Evolutionary conservation across 106 monocot species (phyloP), one percentile per base, ranked within the genome.

Genomic region (Allium fistulosum): DNA sequence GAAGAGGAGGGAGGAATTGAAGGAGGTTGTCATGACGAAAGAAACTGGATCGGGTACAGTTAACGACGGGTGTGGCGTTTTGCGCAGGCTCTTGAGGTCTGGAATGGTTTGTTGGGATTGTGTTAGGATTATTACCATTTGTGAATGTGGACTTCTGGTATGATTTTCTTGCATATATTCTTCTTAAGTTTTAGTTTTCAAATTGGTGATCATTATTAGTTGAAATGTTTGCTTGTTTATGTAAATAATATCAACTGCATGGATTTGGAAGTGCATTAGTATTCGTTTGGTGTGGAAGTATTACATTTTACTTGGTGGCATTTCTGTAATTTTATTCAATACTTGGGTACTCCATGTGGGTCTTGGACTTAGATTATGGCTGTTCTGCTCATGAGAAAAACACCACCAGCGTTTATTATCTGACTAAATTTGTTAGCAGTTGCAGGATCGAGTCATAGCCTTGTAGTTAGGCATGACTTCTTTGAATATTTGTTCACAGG

Each of bases 91-190:
- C 26, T 61, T 99, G 46, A 69, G 73, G 62, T 84, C 93, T 1
- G 70, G 69, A 62, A 48, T 85, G 13, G 99, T 87, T 17, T 90
- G 90, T 62, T 99, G 99, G 99, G 84, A 69, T 55, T 74, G 56
- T 51, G 71, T 99, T 17, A 77, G 71, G 13, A 60, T 76, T 17
- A 59, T 99, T 11, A 78, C 66, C 75, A 71, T 99, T 14, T 81
- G 79, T 64, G 85, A 83, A 11, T 99, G 92, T 37, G 90, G 99
- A 57, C 76, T 99, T 51, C 76, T 76, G 77, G 99, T 99, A 68
- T 85, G 89, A 76, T 13, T 69, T 49, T 58, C 56, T 5, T 37
- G 37, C 37, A 5, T 37, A 37, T 37, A 37, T 37, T 37, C 37
- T 37, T 37, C 37, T 37, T 37, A 37, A 4, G 2, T 37, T 37